Percentiles rank a stretch among this genome's conserved stretches.
Conservation (phyloP, 371 early-diverging fungal genomes). For the Rhizopus sp. region DNA sequence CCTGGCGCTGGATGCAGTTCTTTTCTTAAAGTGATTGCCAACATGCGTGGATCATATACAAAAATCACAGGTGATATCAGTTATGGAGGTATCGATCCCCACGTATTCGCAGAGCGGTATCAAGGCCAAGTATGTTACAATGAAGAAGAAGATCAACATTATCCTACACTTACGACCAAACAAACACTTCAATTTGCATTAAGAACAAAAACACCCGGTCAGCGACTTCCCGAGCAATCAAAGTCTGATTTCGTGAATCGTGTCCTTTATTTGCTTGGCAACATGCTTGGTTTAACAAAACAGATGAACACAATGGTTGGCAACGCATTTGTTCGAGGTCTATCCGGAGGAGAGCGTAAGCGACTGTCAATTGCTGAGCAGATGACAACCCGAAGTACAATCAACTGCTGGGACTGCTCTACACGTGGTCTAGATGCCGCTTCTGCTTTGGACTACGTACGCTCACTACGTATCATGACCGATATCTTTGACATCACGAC, state of each 20-base stretch:
- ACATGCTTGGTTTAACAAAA: conserved; percentile 74
- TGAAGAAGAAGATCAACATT: conserved; percentile 75
- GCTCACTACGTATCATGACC: conserved; percentile 68
- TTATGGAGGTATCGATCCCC: conserved; percentile 68
- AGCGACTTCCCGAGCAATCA: conserved; percentile 48
- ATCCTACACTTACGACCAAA: conserved; percentile 67
- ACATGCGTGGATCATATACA: conserved; percentile 63
- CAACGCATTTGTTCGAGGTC: conserved; percentile 79
- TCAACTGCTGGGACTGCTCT: conserved; percentile 87
- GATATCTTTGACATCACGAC: conserved; percentile 63
- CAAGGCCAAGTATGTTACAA: conserved; percentile 70
- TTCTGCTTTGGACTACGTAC: conserved; percentile 80
- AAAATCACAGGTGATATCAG: conserved; percentile 54
- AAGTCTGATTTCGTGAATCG: conserved; percentile 47
- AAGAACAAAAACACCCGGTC: conserved; percentile 66
- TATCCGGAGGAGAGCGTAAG: conserved; percentile 89
- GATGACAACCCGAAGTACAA: conserved; percentile 73
- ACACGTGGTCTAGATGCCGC: conserved; percentile 91
- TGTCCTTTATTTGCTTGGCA: conserved; percentile 57
- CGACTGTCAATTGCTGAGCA: conserved; percentile 87
- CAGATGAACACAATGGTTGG: conserved; percentile 84
- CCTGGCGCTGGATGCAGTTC: conserved; percentile 75
- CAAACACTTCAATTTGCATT: conserved; percentile 69
- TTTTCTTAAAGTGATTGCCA: conserved; percentile 66
- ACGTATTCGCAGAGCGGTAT: conserved; percentile 55